Percentiles rank a stretch among this genome's conserved stretches.
phyloP scores from a whole-genome alignment of 495 filamentous ascomycete species.

The Hypomontagnella monticulosa region DNA sequence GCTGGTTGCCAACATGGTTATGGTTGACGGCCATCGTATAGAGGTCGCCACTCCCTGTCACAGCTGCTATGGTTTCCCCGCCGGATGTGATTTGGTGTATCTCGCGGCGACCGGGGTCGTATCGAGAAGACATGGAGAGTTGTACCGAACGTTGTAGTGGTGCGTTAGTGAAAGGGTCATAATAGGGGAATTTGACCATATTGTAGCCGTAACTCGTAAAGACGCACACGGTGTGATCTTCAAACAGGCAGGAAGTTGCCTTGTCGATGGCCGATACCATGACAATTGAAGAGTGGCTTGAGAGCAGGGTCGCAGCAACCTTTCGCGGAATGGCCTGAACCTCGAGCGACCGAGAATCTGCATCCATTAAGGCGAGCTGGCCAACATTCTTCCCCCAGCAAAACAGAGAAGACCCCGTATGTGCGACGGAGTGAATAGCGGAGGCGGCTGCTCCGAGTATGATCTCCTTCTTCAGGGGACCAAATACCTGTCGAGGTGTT shows the following conservation, averaged over 20 bases:
- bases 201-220: constrained; percentile 95
- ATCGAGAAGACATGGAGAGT: constrained; percentile 70
- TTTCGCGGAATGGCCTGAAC: constrained; percentile 82
- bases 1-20: constrained; percentile 66
- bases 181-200: constrained; percentile 79
- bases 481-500: constrained; percentile 88
- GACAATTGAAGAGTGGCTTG: constrained; percentile 68
- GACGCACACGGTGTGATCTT: constrained; percentile 88
- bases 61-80: constrained; percentile 87
- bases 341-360: constrained; percentile 89
- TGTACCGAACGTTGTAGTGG: constrained; percentile 68
- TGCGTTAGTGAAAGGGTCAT: constrained; percentile 70
- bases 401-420: constrained; percentile 82
- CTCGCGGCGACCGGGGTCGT: constrained; percentile 68
- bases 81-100: constrained; percentile 82
- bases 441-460: constrained; percentile 90
- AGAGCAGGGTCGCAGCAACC: constrained; percentile 87
- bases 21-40: constrained; percentile 80
- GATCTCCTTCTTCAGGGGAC: constrained; percentile 84
- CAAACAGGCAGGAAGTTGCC: constrained; percentile 85
- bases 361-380: constrained; percentile 92
- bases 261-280: constrained; percentile 90
- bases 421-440: constrained; percentile 87
- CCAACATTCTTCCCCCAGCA: constrained; percentile 97
- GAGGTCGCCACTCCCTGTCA: constrained; percentile 84